These are phyloP conservation scores for Penicillium sp. DNA, from an alignment of 2,329 filamentous ascomycete species.

Conservation along the genomic window DNA sequence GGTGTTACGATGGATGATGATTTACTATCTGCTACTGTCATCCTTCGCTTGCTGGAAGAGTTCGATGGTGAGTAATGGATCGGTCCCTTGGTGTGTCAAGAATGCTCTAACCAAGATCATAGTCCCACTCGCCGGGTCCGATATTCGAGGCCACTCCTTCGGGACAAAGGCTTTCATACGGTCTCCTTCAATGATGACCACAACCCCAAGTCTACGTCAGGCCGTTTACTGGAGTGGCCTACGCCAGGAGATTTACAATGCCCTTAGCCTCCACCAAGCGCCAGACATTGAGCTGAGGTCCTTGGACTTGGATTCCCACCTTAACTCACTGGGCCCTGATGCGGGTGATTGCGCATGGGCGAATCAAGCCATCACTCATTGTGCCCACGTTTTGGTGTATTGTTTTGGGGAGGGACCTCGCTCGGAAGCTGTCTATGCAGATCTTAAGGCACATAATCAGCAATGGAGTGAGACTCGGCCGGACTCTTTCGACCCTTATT, in stretches of 20 bases:
- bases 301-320: conserved; percentile 32
- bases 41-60: conserved; percentile 42
- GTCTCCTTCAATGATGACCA: conserved; percentile 21
- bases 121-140: conserved; percentile 23
- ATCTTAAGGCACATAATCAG: conserved; percentile 15
- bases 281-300: conserved; percentile 26
- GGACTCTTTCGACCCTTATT: conserved; percentile 24
- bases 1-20: conserved; percentile 41
- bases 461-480: conserved; percentile 21
- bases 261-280: conserved; percentile 26
- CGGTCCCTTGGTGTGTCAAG: neutral
- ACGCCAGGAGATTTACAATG: conserved; percentile 36
- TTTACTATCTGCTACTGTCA: conserved; percentile 42
- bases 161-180: conserved; percentile 24
- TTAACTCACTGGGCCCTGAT: conserved; percentile 33
- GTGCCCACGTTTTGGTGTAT: conserved; percentile 26
- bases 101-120: conserved; percentile 7
- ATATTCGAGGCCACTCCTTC: conserved; percentile 24
- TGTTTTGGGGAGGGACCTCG: conserved; percentile 20
- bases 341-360: conserved; percentile 43
- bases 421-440: conserved; percentile 15
- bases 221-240: conserved; percentile 27
- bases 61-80: conserved; percentile 35
- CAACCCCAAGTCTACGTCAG: conserved; percentile 27
- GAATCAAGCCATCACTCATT: conserved; percentile 38